Percentiles rank a stretch among this genome's conserved stretches.
phyloP scores from a whole-genome alignment of 2,329 filamentous ascomycete species.

The Acephala macrosclerotiorum region DNA sequence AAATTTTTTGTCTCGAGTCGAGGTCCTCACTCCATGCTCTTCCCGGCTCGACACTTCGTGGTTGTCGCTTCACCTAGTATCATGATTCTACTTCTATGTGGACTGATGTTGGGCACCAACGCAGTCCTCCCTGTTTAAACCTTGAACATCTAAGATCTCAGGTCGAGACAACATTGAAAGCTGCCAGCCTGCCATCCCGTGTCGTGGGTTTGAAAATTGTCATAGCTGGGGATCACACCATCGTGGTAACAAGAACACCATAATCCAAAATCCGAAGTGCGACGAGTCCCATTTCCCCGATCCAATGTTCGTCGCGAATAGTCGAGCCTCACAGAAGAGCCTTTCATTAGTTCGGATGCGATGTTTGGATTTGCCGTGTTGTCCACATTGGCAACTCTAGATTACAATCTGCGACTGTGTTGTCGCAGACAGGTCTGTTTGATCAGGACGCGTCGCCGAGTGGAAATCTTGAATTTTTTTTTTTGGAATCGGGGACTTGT shows the following conservation, averaged over 20 bases:
- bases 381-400: no score
- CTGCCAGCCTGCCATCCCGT: background rate
- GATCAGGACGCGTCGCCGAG: no score
- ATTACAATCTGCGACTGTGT: no score
- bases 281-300: background rate
- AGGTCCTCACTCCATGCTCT: background rate
- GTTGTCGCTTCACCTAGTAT: background rate
- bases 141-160: background rate
- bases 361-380: no score
- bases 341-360: no score
- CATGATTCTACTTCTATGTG: background rate
- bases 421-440: no score
- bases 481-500: no score
- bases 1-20: background rate
- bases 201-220: background rate
- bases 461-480: no score
- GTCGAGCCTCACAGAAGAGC: no score
- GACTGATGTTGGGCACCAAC: background rate
- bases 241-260: background rate
- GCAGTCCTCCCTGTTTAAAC: background rate
- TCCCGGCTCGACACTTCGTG: background rate
- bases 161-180: background rate
- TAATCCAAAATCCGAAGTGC: background rate
- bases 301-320: background rate
- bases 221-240: background rate